These are phyloP conservation scores for Cyberlindnera veronae DNA, from an alignment of 805 yeast genomes.

Conservation along the genomic window DNA sequence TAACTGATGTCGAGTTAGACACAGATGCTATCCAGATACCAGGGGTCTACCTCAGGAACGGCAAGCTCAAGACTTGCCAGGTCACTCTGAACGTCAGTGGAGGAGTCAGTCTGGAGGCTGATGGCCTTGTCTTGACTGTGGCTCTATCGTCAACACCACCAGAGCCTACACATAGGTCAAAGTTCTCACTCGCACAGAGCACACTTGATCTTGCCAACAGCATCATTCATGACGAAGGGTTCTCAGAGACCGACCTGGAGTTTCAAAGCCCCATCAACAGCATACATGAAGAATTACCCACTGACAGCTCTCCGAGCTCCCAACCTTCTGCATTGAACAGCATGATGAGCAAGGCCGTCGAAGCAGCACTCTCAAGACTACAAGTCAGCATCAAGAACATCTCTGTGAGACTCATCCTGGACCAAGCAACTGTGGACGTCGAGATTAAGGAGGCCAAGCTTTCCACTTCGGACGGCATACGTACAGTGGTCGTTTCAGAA, in stretches of 20 bases:
- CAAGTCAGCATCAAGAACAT: constrained; percentile 47
- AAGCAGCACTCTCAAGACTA: constrained; percentile 60
- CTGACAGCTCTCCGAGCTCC: constrained; percentile 13
- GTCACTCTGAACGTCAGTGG: constrained; percentile 63
- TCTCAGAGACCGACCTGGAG: constrained; percentile 13
- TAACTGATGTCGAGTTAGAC: constrained; percentile 65
- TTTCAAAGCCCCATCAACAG: constrained; percentile 12
- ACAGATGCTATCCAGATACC: constrained; percentile 68
- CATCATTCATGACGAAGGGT: constrained; percentile 29
- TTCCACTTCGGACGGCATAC: constrained; percentile 43
- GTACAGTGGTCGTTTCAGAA: constrained; percentile 39
- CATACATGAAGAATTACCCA: constrained; percentile 22
- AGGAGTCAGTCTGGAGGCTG: constrained; percentile 62
- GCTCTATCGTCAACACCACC: constrained; percentile 29
- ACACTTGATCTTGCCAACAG: constrained; percentile 69
- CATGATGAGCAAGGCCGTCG: constrained; percentile 62
- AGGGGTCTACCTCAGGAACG: constrained; percentile 59
- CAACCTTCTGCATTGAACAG: constrained; percentile 42
- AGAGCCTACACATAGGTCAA: constrained; percentile 26
- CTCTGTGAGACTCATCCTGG: constrained; percentile 47
- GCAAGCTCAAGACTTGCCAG: constrained; percentile 51
- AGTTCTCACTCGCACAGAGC: constrained; percentile 63
- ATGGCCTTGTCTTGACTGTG: constrained; percentile 49
- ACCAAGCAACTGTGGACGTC: constrained; percentile 35
- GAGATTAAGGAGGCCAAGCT: constrained; percentile 32